Conservation (phyloP, 495 filamentous ascomycete genomes). For the Podospora sp. region DNA sequence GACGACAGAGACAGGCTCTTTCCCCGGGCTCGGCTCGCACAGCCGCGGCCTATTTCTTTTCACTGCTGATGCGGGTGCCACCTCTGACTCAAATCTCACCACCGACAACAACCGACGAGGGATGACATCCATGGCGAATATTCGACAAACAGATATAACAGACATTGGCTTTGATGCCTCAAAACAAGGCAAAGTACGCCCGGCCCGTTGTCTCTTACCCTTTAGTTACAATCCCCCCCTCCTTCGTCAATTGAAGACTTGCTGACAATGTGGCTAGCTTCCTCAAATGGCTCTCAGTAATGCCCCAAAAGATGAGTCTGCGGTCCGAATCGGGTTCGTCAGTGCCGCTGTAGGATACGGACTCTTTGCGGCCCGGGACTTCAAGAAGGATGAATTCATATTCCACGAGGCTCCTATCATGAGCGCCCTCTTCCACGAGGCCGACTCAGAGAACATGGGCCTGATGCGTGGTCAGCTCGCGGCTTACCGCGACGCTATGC, state of each 20-base stretch:
- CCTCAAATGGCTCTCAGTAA: conserved; percentile 17
- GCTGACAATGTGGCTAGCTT: conserved; percentile 15
- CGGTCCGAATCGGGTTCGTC: conserved; percentile 29
- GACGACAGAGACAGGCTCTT: neutral
- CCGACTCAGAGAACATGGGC: conserved; percentile 14
- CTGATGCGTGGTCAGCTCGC: conserved; percentile 19
- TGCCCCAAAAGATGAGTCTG: conserved; percentile 23
- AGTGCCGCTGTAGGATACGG: conserved; percentile 31
- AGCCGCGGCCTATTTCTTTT: neutral
- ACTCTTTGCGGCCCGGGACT: conserved; percentile 34
- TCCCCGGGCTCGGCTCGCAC: neutral
- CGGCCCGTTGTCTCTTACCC: neutral
- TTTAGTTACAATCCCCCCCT: neutral
- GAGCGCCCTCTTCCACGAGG: conserved; percentile 30
- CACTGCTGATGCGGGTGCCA: conserved; percentile 17
- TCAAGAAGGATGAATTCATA: conserved; percentile 31
- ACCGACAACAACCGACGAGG: neutral
- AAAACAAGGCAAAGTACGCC: conserved; percentile 20
- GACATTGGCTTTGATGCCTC: conserved; percentile 31
- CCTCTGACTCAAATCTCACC: neutral
- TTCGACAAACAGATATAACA: neutral
- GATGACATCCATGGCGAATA: conserved; percentile 28
- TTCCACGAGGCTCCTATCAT: conserved; percentile 34
- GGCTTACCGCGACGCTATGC: conserved; percentile 18
- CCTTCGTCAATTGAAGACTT: neutral